These are phyloP conservation scores for Pichia sp. DNA, from an alignment of 1,139 yeast species.

Conservation along the genomic window DNA sequence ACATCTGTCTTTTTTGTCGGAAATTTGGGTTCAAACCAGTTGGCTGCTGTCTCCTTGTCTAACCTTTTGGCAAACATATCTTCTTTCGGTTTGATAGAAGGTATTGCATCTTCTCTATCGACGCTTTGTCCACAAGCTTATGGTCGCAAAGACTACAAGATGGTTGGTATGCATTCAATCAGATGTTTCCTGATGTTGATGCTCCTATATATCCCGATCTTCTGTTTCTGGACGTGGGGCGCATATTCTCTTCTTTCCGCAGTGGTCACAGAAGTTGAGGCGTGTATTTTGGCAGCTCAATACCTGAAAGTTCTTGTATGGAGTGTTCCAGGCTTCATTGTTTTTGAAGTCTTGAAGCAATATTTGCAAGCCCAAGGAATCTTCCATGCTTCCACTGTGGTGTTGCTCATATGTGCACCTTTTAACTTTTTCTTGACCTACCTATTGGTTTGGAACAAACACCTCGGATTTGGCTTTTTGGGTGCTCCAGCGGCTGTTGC, in stretches of 20 bases:
- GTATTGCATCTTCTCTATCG: conserved; percentile 69
- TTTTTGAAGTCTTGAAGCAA: conserved; percentile 70
- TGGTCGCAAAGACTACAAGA: conserved; percentile 57
- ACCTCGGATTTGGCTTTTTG: conserved; percentile 58
- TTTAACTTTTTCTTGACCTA: conserved; percentile 61
- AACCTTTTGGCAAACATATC: conserved; percentile 75
- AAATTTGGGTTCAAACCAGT: conserved; percentile 70
- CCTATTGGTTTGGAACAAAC: conserved; percentile 56
- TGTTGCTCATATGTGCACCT: conserved; percentile 65
- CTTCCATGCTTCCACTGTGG: conserved; percentile 74
- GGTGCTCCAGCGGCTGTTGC: conserved; percentile 78
- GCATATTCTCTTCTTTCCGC: conserved; percentile 42
- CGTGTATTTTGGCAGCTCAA: conserved; percentile 51
- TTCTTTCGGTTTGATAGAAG: conserved; percentile 69
- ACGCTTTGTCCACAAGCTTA: conserved; percentile 75
- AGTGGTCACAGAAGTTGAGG: conserved; percentile 46
- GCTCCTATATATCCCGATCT: conserved; percentile 53
- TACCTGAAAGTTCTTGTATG: conserved; percentile 51
- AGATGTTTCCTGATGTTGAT: conserved; percentile 60
- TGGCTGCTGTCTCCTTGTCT: conserved; percentile 69
- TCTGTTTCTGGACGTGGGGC: conserved; percentile 52
- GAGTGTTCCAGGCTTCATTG: conserved; percentile 69
- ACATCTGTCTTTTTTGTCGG: conserved; percentile 85
- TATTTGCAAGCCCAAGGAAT: conserved; percentile 74
- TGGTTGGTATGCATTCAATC: conserved; percentile 63